These are phyloP conservation scores for Irpex lacteus DNA, from an alignment of 1,284 basidiomycete genomes.

Conservation along the genomic window DNA sequence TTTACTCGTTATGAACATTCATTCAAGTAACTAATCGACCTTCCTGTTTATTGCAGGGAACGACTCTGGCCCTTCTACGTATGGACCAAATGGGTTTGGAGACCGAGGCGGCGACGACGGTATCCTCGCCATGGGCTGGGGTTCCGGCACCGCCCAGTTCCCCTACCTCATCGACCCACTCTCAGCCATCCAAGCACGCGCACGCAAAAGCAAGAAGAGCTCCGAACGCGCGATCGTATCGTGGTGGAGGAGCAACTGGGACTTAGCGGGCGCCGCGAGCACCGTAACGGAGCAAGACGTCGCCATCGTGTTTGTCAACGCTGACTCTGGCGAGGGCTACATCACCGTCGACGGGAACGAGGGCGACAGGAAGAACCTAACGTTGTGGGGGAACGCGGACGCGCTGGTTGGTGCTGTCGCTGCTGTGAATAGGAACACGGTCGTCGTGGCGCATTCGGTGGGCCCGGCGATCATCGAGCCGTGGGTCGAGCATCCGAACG, in stretches of 20 bases:
- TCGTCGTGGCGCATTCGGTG: constrained; percentile 80
- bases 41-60: constrained; percentile 36
- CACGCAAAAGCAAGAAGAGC: constrained; percentile 33
- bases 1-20: neutral
- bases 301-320: constrained; percentile 72
- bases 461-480: constrained; percentile 71
- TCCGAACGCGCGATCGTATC: constrained; percentile 53
- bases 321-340: constrained; percentile 76
- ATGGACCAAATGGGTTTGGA: constrained; percentile 72
- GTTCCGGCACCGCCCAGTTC: constrained; percentile 46
- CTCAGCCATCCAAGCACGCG: constrained; percentile 67
- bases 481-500: constrained; percentile 78
- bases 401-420: constrained; percentile 58
- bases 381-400: constrained; percentile 79
- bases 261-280: constrained; percentile 46
- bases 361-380: constrained; percentile 76
- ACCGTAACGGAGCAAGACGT: constrained; percentile 54
- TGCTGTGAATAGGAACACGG: constrained; percentile 69
- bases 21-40: neutral
- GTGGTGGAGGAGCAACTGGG: constrained; percentile 67
- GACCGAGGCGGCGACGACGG: constrained; percentile 68
- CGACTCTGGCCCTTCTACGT: constrained; percentile 66
- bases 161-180: constrained; percentile 65
- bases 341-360: constrained; percentile 75
- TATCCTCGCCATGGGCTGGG: constrained; percentile 86